Evolutionary conservation across 192 early-diverging fungal genomes (phyloP).

Genomic region (Jimgerdemannia lactiflua): DNA sequence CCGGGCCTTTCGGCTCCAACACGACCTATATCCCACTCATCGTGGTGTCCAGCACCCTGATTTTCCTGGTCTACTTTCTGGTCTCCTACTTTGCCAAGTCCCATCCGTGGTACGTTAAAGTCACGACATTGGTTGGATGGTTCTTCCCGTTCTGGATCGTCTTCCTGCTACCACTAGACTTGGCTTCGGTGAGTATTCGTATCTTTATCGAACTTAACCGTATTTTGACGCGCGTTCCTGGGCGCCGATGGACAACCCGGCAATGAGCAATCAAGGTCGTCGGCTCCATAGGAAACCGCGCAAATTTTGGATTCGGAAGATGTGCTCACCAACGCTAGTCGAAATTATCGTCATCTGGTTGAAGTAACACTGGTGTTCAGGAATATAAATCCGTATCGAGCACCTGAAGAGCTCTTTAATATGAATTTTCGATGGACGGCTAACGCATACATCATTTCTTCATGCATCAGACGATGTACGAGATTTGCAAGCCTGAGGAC

Average conservation of each 20-base stretch:
- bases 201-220: background rate
- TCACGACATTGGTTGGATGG: conserved; percentile 75
- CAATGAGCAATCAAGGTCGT: too few species aligned
- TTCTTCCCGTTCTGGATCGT: conserved; percentile 91
- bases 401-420: background rate
- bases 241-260: too few species aligned
- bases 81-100: conserved; percentile 75
- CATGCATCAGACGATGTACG: conserved; percentile 58
- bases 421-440: background rate
- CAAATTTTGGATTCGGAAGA: too few species aligned
- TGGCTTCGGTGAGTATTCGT: conserved; percentile 60
- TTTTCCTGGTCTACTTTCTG: conserved; percentile 51
- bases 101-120: conserved; percentile 84
- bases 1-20: background rate
- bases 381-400: too few species aligned
- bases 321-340: too few species aligned
- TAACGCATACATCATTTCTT: background rate
- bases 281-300: too few species aligned
- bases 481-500: conserved; percentile 51
- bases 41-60: conserved; percentile 47
- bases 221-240: too few species aligned
- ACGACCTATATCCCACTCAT: conserved; percentile 34
- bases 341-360: too few species aligned
- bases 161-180: conserved; percentile 86
- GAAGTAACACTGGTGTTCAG: too few species aligned